These are phyloP conservation scores for Dictyostelium brefeldianum DNA, from an alignment of 78 protist species.

Conservation along the genomic window DNA sequence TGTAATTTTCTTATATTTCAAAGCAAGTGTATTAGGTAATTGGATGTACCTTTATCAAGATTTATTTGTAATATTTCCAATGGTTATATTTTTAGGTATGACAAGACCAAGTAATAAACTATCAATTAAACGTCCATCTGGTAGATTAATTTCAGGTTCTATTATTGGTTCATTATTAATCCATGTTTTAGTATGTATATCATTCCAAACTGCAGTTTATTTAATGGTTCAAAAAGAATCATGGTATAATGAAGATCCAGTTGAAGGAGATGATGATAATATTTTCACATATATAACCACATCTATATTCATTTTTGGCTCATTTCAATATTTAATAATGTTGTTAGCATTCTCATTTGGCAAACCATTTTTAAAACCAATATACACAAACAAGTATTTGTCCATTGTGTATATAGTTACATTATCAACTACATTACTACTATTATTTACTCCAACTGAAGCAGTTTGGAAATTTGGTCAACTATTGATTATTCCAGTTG, in stretches of 20 bases:
- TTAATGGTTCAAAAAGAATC: neutral
- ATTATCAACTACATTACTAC: slow-evolving; percentile 5
- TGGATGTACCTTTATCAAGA: slow-evolving; percentile 80
- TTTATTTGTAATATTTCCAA: slow-evolving; percentile 83
- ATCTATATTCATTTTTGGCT: slow-evolving; percentile 24
- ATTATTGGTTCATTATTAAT: slow-evolving; percentile 67
- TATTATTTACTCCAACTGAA: slow-evolving; percentile 24
- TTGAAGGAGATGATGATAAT: neutral
- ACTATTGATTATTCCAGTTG: slow-evolving; percentile 13
- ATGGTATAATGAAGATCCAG: slow-evolving; percentile 23
- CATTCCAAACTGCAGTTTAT: slow-evolving; percentile 18
- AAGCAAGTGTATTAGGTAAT: slow-evolving; percentile 73
- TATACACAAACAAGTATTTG: slow-evolving; percentile 31
- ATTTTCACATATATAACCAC: slow-evolving; percentile 37
- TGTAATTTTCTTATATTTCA: slow-evolving; percentile 81
- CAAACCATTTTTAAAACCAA: slow-evolving; percentile 55
- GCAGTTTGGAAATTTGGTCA: slow-evolving; percentile 33
- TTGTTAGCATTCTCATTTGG: slow-evolving; percentile 67
- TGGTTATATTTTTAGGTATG: slow-evolving; percentile 86
- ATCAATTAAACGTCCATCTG: slow-evolving; percentile 59
- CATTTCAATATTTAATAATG: slow-evolving; percentile 52
- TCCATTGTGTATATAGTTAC: neutral
- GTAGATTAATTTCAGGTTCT: slow-evolving; percentile 43
- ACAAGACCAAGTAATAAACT: slow-evolving; percentile 70
- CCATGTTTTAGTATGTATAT: slow-evolving; percentile 27